phyloP scores from a whole-genome alignment of 2,329 filamentous ascomycete species.

The Ceratocystis ficicola region DNA sequence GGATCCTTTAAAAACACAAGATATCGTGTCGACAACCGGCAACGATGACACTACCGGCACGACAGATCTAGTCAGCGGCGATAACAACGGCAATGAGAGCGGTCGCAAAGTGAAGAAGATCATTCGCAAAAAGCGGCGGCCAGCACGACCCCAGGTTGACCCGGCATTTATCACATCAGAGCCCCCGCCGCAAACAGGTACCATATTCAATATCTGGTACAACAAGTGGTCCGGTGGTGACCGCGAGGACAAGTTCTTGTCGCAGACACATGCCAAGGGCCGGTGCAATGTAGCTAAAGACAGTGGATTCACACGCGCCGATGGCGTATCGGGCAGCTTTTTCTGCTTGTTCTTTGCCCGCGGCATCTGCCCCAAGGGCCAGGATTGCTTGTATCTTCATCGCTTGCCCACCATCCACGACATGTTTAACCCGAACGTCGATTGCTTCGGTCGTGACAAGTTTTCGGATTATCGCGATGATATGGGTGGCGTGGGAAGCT shows the following conservation, averaged over 20 bases:
- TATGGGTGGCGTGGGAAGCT: constrained; percentile 93
- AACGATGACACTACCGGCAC: background rate
- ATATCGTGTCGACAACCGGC: background rate
- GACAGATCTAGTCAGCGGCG: background rate
- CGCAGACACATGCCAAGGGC: constrained; percentile 66
- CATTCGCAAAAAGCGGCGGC: constrained; percentile 82
- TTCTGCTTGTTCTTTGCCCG: constrained; percentile 89
- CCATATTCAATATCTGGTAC: constrained; percentile 97
- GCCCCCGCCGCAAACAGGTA: constrained; percentile 82
- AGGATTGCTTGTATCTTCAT: constrained; percentile 90
- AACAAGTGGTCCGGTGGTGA: constrained; percentile 98
- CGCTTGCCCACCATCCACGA: constrained; percentile 77
- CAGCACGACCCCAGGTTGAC: constrained; percentile 84
- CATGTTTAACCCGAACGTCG: constrained; percentile 83
- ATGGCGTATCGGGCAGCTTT: constrained; percentile 65
- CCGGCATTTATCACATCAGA: constrained; percentile 70
- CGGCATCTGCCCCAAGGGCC: constrained; percentile 71
- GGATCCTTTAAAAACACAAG: background rate
- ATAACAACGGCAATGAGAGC: constrained; percentile 30
- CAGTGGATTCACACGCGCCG: constrained; percentile 65
- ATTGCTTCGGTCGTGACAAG: constrained; percentile 91
- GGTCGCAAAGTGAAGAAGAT: constrained; percentile 62
- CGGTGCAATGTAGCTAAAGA: constrained; percentile 80
- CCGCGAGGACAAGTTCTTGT: constrained; percentile 79
- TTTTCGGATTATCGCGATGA: constrained; percentile 88